Conservation (phyloP, 83 land plant genomes). For the Picea abies region DNA sequence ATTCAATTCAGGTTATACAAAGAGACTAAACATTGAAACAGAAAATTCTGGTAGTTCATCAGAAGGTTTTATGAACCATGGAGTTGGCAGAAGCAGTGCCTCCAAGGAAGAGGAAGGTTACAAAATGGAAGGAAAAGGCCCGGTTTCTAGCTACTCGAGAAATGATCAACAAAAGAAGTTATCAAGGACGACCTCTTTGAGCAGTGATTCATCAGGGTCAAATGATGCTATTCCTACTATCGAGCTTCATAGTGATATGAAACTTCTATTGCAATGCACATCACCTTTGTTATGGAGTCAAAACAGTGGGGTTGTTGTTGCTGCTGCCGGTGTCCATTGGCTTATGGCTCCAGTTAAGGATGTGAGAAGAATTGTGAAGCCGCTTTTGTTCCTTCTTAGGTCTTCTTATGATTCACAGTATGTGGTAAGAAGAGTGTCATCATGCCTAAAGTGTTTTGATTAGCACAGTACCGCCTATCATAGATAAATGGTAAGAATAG, state of each 20-base stretch:
- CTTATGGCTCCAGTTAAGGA: slow-evolving; percentile 69
- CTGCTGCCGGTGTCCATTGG: slow-evolving; percentile 95
- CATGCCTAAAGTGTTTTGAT: too few species aligned
- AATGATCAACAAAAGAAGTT: slow-evolving; percentile 29
- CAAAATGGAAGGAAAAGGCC: not conserved
- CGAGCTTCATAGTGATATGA: slow-evolving; percentile 59
- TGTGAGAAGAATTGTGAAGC: slow-evolving; percentile 75
- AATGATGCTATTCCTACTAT: slow-evolving; percentile 30
- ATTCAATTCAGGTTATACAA: slow-evolving; percentile 18
- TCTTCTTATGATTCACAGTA: slow-evolving; percentile 87
- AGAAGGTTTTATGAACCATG: not conserved
- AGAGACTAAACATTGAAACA: slow-evolving; percentile 20
- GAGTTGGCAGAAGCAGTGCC: too few species aligned
- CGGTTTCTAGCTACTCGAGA: not conserved
- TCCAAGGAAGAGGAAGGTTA: not conserved
- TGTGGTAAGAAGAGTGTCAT: slow-evolving; percentile 64
- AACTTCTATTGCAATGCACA: slow-evolving; percentile 78
- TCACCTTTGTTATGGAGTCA: slow-evolving; percentile 88
- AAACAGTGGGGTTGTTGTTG: slow-evolving; percentile 97
- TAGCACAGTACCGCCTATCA: too few species aligned
- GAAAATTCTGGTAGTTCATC: not conserved
- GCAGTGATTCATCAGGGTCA: slow-evolving; percentile 11
- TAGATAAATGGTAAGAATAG: too few species aligned
- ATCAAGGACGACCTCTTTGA: slow-evolving; percentile 20
- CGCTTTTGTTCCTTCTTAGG: slow-evolving; percentile 84